Conservation (phyloP, 225 moss, liverwort and hornwort genomes). For the Polytrichum formosum region DNA sequence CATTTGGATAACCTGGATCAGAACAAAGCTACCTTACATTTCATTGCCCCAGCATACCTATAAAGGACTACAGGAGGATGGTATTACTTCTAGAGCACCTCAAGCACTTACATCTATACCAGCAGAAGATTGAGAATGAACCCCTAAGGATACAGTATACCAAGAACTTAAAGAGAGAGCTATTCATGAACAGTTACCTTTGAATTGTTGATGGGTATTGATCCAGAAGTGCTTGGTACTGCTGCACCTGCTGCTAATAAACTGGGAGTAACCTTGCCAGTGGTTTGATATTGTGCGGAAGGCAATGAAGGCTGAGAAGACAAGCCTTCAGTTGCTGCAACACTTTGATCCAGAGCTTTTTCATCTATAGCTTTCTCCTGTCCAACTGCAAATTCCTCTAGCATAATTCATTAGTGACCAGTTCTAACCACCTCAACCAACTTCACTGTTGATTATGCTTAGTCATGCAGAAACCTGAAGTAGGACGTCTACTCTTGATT, state of each 20-base stretch:
- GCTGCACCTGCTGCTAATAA: not conserved
- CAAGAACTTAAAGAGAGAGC: not conserved
- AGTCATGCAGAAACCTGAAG: not conserved
- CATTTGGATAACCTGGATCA: too few species aligned
- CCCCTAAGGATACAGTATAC: not conserved
- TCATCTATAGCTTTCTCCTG: not conserved
- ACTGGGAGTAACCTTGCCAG: not conserved
- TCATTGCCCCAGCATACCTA: not conserved
- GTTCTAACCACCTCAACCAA: not conserved
- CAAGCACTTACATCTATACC: not conserved
- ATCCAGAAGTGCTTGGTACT: not conserved
- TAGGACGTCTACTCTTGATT: slow-evolving; percentile 15
- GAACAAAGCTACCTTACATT: too few species aligned
- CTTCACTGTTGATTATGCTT: not conserved
- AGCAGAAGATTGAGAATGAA: not conserved
- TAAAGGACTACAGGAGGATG: not conserved
- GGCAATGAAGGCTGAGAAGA: not conserved
- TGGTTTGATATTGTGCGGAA: not conserved
- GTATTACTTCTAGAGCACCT: not conserved
- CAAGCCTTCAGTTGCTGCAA: slow-evolving; percentile 1
- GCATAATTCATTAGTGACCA: not conserved
- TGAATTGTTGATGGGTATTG: not conserved
- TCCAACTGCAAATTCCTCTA: slow-evolving; percentile 2
- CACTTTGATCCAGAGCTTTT: not conserved
- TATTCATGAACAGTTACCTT: not conserved